A percentile compares a stretch with the other conserved stretches of the same genome.
Conservation (phyloP, 805 yeast genomes). For the Komagataella mondaviorum region DNA sequence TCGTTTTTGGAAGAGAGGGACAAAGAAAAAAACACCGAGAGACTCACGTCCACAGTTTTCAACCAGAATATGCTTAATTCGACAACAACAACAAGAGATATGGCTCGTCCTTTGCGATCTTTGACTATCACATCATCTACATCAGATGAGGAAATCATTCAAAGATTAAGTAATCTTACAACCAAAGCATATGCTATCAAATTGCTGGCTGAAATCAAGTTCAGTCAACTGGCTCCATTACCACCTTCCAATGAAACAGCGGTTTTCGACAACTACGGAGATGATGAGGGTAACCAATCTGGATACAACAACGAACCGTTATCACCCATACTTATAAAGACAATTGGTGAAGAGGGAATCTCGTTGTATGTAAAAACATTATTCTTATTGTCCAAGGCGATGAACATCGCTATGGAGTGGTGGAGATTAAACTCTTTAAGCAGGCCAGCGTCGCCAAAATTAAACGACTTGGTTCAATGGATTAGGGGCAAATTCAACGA, state of each 20-base stretch:
- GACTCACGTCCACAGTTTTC: neutral
- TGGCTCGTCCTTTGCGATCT: neutral
- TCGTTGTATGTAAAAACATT: constrained; percentile 75
- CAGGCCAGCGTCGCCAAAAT: constrained; percentile 22
- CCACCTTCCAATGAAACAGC: constrained; percentile 31
- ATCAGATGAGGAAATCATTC: constrained; percentile 23
- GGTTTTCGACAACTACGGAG: constrained; percentile 5
- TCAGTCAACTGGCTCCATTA: constrained; percentile 68
- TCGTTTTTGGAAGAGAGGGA: neutral
- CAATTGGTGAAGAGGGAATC: constrained; percentile 75
- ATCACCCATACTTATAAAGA: constrained; percentile 42
- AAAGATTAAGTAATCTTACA: constrained; percentile 56
- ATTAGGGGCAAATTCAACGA: constrained; percentile 81
- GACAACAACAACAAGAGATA: neutral
- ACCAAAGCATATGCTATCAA: constrained; percentile 86
- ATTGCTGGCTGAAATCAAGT: constrained; percentile 84
- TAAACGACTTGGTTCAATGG: constrained; percentile 80
- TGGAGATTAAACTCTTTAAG: constrained; percentile 44
- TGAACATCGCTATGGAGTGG: constrained; percentile 81
- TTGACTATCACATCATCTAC: constrained; percentile 16
- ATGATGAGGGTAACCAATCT: constrained; percentile 12
- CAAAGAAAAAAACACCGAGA: neutral
- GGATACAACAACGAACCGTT: constrained; percentile 25
- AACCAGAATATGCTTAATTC: neutral
- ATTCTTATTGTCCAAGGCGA: constrained; percentile 71